Percentiles rank a stretch among this genome's conserved stretches.
Evolutionary conservation across 768 basidiomycete species (phyloP).

Genomic region (Termitomyces sp.): DNA sequence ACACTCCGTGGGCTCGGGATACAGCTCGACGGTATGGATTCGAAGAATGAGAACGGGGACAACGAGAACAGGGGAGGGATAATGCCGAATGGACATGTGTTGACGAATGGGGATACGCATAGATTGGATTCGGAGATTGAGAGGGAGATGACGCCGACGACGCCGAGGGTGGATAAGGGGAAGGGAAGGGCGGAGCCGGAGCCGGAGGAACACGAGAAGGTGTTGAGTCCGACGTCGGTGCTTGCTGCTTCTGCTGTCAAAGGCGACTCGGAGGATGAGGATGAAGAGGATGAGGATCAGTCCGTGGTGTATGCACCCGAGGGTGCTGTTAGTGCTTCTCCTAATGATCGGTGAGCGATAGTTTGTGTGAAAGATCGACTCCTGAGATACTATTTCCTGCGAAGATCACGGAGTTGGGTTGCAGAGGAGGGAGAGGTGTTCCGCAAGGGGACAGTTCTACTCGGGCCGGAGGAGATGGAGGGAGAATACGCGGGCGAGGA

Average conservation of each 20-base stretch:
- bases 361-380: no score
- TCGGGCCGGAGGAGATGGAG: conserved; percentile 85
- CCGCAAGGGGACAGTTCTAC: conserved; percentile 78
- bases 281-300: conserved; percentile 30
- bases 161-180: conserved; percentile 73
- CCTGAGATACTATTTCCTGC: neutral
- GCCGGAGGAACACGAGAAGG: conserved; percentile 63
- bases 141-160: conserved; percentile 37
- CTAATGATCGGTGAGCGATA: conserved; percentile 53
- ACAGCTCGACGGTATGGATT: conserved; percentile 21
- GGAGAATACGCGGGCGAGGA: conserved; percentile 88
- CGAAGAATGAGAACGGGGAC: neutral
- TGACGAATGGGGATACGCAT: conserved; percentile 7
- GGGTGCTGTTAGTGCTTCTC: conserved; percentile 29
- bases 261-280: conserved; percentile 34
- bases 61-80: neutral
- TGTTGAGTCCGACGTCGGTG: conserved; percentile 62
- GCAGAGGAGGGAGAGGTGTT: conserved; percentile 97
- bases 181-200: conserved; percentile 69
- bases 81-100: conserved; percentile 1
- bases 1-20: conserved; percentile 43
- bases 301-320: conserved; percentile 27
- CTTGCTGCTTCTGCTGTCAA: conserved; percentile 38
- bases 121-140: conserved; percentile 14
- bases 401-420: conserved; percentile 74